phyloP scores from a whole-genome alignment of 495 filamentous ascomycete genomes.

The Hypoxylon fuscum region DNA sequence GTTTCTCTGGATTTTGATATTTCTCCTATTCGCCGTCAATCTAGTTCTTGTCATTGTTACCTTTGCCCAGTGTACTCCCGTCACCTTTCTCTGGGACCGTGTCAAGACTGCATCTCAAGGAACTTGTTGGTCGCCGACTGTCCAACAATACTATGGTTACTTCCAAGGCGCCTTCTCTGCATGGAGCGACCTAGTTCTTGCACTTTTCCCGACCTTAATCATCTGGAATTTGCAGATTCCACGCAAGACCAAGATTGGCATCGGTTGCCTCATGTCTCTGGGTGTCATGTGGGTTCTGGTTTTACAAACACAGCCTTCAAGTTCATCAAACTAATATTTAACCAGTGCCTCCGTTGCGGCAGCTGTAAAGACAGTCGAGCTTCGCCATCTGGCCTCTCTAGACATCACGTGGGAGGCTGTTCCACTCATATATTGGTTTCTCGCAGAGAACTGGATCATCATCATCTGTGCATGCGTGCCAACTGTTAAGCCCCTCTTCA shows the following conservation, averaged over 20 bases:
- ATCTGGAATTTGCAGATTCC: conserved; percentile 3
- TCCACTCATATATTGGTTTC: not conserved
- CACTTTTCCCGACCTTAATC: not conserved
- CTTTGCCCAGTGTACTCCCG: not conserved
- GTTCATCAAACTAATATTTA: not conserved
- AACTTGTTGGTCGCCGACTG: not conserved
- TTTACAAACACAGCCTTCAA: not conserved
- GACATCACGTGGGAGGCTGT: not conserved
- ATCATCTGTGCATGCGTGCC: not conserved
- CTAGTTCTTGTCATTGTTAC: not conserved
- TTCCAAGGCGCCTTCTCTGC: conserved; percentile 1
- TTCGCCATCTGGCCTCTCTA: not conserved
- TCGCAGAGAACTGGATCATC: conserved; percentile 2
- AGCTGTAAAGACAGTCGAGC: not conserved
- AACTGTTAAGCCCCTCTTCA: not conserved
- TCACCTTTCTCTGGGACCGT: not conserved
- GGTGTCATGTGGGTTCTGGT: not conserved
- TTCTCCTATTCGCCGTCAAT: not conserved
- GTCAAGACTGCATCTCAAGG: not conserved
- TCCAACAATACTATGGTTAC: not conserved
- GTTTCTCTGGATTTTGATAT: conserved; percentile 1
- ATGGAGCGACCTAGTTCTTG: not conserved
- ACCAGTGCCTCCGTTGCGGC: not conserved
- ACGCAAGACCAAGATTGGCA: not conserved
- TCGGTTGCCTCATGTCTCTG: not conserved